Base-by-base conservation (phyloP, 768 basidiomycete genomes). In the Pulveroboletus sp. region DNA sequence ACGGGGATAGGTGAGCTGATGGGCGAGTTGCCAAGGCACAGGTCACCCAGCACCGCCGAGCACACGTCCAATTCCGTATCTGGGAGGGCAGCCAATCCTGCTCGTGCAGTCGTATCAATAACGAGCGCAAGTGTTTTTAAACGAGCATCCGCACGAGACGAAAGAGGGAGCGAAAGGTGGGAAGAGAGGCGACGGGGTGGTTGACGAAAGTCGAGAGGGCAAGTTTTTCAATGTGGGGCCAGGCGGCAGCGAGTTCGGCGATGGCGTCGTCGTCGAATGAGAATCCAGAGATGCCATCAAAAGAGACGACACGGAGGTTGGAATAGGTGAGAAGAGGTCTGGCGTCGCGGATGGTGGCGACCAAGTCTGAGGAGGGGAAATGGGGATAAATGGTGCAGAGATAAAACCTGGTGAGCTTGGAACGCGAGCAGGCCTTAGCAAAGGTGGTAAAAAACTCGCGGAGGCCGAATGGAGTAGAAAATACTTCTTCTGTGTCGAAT, bases 141-240 rank as follows among this genome's bases (percentile, higher is more conserved):
- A 33, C 0, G 59, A 53, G 21, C 59, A 64, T 1, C 49, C 19
- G 9, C 33, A 34, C 33, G 1, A 66, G 54, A 11, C 4, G 17
- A 42, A 52, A 2, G 27, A 66, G 51, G 0, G 58, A 54, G 12
- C 29, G 51, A 9, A 62, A 24, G 1, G 64, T 67, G 0, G 64
- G 64, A 1, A 64, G 37, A 27, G 62, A 43, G 3, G 52, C 53
- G 2, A 21, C 3, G 5, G 50, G 47, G 32, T 53, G 50, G 12
- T 53, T 27, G 34, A 51, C 52, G 24, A 37, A 64, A 6, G 59
- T 55, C 9, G 56, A 41, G 21, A 66, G 52, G 2, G 40, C 33
- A 20, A 64, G 62, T 3, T 48, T 45, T 40, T 64, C 50, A 0
- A 66, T 27, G 6, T 42, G 12, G n/a, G 64, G 59, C 62, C 64